Conservation (phyloP, 768 basidiomycete genomes). For the Wakefieldia striispora region DNA sequence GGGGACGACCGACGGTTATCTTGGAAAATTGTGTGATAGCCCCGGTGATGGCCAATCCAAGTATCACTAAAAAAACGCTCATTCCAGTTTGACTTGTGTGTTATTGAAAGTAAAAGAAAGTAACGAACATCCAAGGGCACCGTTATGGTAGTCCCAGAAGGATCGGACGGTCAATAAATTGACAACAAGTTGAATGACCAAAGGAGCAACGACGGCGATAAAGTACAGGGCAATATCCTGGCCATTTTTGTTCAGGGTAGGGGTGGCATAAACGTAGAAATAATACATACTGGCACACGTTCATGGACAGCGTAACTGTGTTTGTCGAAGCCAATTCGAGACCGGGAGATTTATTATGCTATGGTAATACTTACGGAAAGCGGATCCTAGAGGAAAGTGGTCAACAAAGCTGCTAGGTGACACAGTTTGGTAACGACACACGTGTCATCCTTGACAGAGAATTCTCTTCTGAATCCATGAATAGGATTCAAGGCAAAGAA, state of each 20-base stretch:
- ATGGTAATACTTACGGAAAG: constrained; percentile 21
- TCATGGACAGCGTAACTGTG: constrained; percentile 68
- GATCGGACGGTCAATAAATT: constrained; percentile 73
- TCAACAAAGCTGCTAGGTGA: constrained; percentile 12
- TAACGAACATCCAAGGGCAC: constrained; percentile 44
- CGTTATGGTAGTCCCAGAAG: constrained; percentile 87
- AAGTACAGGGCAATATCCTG: constrained; percentile 51
- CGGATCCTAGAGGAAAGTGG: constrained; percentile 15
- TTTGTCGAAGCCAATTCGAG: constrained; percentile 7
- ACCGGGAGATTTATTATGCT: background rate
- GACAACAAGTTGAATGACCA: constrained; percentile 65
- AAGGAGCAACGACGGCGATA: constrained; percentile 62
- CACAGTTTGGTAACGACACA: constrained; percentile 27
- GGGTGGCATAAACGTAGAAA: background rate
- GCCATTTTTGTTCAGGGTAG: background rate
- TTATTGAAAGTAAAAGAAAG: constrained; percentile 28
- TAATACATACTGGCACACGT: constrained; percentile 63
- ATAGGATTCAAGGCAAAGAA: constrained; percentile 67
- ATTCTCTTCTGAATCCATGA: constrained; percentile 71
- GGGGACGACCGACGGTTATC: constrained; percentile 83
- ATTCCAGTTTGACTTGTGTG: background rate
- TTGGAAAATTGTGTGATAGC: constrained; percentile 83
- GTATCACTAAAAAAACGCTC: constrained; percentile 49
- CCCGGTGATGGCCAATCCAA: constrained; percentile 75
- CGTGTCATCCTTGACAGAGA: constrained; percentile 78